Percentiles rank a stretch among this genome's conserved stretches.
phyloP scores from a whole-genome alignment of 768 basidiomycete genomes.

The Leccinum uliginosum region DNA sequence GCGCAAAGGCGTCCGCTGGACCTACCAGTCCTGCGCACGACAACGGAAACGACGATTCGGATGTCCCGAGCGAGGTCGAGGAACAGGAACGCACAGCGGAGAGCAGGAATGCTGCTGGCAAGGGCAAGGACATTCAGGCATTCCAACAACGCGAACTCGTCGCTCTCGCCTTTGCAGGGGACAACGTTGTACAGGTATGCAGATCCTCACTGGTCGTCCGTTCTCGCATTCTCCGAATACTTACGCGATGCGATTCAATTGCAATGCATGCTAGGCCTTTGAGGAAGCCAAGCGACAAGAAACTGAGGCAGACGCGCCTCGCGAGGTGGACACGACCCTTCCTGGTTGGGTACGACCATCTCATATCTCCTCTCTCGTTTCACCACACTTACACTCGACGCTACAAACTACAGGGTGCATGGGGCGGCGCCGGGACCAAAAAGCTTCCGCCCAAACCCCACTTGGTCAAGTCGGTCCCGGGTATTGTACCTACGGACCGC shows the following conservation, averaged over 20 bases:
- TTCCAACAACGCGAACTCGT: conserved; percentile 93
- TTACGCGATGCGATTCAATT: conserved; percentile 1
- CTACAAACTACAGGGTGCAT: conserved; percentile 63
- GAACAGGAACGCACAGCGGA: conserved; percentile 55
- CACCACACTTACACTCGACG: neutral
- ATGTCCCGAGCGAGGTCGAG: conserved; percentile 63
- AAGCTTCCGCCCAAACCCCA: conserved; percentile 59
- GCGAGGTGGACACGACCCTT: conserved; percentile 82
- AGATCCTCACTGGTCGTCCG: too few relatives aligned
- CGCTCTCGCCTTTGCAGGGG: conserved; percentile 92
- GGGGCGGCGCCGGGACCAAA: conserved; percentile 79
- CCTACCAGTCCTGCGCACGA: neutral
- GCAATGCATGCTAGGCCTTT: conserved; percentile 58
- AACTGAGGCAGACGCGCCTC: conserved; percentile 83
- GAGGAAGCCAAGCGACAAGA: conserved; percentile 78
- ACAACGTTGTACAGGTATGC: conserved; percentile 87
- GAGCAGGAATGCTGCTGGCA: conserved; percentile 36
- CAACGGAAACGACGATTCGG: conserved; percentile 41
- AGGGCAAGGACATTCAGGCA: conserved; percentile 44
- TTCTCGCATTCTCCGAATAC: neutral
- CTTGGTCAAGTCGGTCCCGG: conserved; percentile 77
- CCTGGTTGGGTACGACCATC: conserved; percentile 82
- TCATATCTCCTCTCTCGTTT: too few relatives aligned
- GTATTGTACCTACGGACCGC: conserved; percentile 73
- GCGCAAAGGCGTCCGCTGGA: conserved; percentile 6